phyloP scores from a whole-genome alignment of 2,329 filamentous ascomycete genomes.

The Phoma sp. region DNA sequence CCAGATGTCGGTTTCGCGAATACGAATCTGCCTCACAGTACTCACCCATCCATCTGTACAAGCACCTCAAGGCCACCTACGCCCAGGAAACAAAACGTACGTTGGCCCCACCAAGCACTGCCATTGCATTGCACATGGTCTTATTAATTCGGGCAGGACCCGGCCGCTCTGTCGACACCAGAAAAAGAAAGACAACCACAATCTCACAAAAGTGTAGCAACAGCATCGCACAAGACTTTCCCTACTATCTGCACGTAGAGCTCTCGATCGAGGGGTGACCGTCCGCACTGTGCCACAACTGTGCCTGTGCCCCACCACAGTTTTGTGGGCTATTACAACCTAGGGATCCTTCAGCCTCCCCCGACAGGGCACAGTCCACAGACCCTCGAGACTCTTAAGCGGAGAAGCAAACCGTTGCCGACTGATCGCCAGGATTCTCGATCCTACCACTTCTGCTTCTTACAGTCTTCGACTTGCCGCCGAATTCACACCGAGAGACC shows the following conservation, averaged over 20 bases:
- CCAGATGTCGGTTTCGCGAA: constrained; percentile 34
- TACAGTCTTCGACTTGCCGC: background rate
- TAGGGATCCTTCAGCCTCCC: constrained; percentile 31
- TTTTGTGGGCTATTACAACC: constrained; percentile 37
- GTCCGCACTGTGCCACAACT: constrained; percentile 43
- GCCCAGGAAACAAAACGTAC: constrained; percentile 36
- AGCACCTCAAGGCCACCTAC: constrained; percentile 17
- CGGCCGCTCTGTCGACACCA: constrained; percentile 37
- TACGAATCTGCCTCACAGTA: constrained; percentile 42
- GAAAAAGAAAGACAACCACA: constrained; percentile 37
- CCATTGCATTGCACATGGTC: constrained; percentile 15
- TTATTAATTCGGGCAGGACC: constrained; percentile 47
- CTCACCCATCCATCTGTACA: constrained; percentile 15
- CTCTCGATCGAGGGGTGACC: constrained; percentile 35
- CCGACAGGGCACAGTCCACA: constrained; percentile 17
- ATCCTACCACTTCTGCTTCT: constrained; percentile 18
- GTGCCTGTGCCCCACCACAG: constrained; percentile 37
- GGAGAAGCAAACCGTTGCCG: constrained; percentile 6
- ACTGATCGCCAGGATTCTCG: constrained; percentile 18
- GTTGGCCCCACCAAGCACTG: constrained; percentile 42
- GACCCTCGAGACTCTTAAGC: constrained; percentile 14
- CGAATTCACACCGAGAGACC: background rate
- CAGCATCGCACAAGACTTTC: constrained; percentile 37
- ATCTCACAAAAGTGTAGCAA: constrained; percentile 47
- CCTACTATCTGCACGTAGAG: constrained; percentile 40